Evolutionary conservation across 345 rosid genomes (phyloP).

Genomic region (Kandelia obovata): DNA sequence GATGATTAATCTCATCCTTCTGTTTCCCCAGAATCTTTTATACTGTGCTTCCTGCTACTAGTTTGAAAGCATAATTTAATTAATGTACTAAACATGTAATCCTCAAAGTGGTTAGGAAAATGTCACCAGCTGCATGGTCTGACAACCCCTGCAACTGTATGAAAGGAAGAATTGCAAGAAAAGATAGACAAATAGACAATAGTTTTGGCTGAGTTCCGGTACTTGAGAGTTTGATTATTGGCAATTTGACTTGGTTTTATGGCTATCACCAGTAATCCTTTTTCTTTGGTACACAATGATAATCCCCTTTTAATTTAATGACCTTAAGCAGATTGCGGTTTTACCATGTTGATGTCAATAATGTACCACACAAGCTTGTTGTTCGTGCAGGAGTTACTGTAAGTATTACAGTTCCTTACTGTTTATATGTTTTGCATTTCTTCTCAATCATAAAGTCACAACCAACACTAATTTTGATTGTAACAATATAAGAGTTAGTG

Average conservation of each 20-base stretch:
- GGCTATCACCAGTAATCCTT: conserved; percentile 2
- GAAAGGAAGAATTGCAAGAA: neutral
- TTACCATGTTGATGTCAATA: conserved; percentile 74
- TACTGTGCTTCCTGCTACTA: neutral
- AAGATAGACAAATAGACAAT: neutral
- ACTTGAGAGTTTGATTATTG: neutral
- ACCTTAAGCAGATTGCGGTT: conserved; percentile 55
- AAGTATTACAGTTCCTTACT: conserved; percentile 26
- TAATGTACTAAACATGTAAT: neutral
- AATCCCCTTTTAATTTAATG: neutral
- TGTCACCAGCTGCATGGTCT: no score
- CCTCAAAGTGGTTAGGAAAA: no score
- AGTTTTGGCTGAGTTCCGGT: neutral
- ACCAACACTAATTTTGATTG: no score
- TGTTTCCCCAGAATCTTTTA: neutral
- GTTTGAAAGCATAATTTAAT: neutral
- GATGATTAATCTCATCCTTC: neutral
- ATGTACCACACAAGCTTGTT: conserved; percentile 72
- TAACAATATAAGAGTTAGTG: no score
- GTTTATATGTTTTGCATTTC: no score
- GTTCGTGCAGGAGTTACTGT: conserved; percentile 81
- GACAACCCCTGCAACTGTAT: neutral
- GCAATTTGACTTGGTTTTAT: neutral
- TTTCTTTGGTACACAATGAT: no score
- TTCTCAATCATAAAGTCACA: no score